Evolutionary conservation across 225 moss, liverwort and hornwort genomes (phyloP), one percentile per base, ranked within the genome.

Genomic region (Polytrichum commune): DNA sequence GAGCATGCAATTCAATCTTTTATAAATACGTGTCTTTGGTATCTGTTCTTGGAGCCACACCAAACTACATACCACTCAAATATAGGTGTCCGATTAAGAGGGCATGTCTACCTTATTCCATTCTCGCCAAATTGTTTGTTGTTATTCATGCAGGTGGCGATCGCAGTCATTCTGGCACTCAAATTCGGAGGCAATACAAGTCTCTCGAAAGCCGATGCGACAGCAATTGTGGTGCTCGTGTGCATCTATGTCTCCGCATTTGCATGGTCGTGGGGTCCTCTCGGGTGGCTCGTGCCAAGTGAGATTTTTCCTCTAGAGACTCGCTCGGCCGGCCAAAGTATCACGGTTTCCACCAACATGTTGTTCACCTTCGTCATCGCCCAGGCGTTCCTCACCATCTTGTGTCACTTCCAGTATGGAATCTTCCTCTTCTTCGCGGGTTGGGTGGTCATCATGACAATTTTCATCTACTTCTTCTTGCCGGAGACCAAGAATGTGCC

Each of bases 241-340:
- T 87, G 83, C 22, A 0, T 83, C 1, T 87, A 83, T 10, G 81
- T 83, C 0, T 6, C 86, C 0, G 86, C 83, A 0, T 87, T 83
- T 23, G 86, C 86, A 0, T 87, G 86, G 86, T 83, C 86, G 5
- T 87, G 86, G 86, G 86, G 86, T 0, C 86, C 86, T 0, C 69
- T 87, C 0, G 86, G 81, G 0, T 87, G 86, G 86, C 10, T 87
- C 0, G 81, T 87, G 6, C 83, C 83, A 0, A 74, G 72, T 1
- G 83, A 87, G 72, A 83, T 87, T 1, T 87, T 83, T n/a, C 86
- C 83, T 0, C 10, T 87, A 0, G 86, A 86, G 46, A 86, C 86
- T 6, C 73, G 86, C 0, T 86, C 86, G 0, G 86, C 86, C 0
- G 86, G 86, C 16, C 80, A 81, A 3, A 71, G 80, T 9, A 83